Evolutionary conservation across 805 yeast genomes (phyloP), one percentile per base, ranked within the genome.

Genomic region (Isabelozyma gotoi): DNA sequence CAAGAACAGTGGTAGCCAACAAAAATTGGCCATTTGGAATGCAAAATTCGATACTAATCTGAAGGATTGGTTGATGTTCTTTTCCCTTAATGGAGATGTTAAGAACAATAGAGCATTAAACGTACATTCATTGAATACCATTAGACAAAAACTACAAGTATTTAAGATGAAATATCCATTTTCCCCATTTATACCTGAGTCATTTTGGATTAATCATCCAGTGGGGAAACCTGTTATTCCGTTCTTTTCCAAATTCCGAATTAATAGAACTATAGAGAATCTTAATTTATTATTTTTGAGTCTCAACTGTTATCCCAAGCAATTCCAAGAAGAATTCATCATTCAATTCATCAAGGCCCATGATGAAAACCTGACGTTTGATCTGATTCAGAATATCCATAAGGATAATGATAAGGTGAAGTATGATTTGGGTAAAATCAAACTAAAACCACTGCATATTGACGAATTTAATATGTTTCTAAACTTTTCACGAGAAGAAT

Each of bases 251-350:
- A 81, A 81, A 49, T 55, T 71, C 35, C 68, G 73, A 38, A 50
- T 77, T 29, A 81, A 81, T 49, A 67, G 76, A 27, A 60, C 78
- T 29, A 57, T 81, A 16, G 70, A 73, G 31, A 62, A 67, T 29
- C 48, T 84, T 29, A 84, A 84, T 49, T 49, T 74, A 6, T 63
- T 82, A 29, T 55, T 85, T 11, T 60, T 71, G 15, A 57, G 70
- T n/a, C 47, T 82, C 3, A 45, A 63, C 5, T 57, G 64, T 35
- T 60, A 48, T 46, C 50, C 49, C 27, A 41, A 41, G 4, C 17
- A 17, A 31, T 16, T n/a, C 10, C 20, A 16, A 24, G 18, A 11
- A 27, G 27, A 15, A 10, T 51, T 14, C 44, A 36, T 43, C 36
- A 45, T 15, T 41, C 31, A 35, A 38, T 50, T 47, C 17, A 19